phyloP scores from a whole-genome alignment of 306 rosid genomes.

The Vicia sativa region DNA sequence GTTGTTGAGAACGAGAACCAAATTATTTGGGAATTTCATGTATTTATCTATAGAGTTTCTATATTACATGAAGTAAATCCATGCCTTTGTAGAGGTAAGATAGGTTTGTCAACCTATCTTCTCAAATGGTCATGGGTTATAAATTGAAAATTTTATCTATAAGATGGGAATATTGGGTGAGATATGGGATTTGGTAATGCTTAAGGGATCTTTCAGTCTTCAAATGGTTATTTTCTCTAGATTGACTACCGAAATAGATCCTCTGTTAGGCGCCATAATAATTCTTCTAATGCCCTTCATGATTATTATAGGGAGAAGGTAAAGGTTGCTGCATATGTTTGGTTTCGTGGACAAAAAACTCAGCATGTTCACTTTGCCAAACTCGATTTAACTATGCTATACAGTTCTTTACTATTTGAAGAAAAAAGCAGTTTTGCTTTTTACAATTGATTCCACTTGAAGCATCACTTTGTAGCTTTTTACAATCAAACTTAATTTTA shows the following conservation, averaged over 20 bases:
- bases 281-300: not conserved
- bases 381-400: too few relatives aligned
- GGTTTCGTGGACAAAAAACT: too few relatives aligned
- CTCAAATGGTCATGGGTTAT: conserved; percentile 18
- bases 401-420: too few relatives aligned
- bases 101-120: conserved; percentile 18
- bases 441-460: too few relatives aligned
- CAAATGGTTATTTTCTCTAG: conserved; percentile 2
- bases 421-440: too few relatives aligned
- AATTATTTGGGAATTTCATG: not conserved
- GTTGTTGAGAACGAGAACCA: conserved; percentile 20
- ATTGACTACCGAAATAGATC: conserved; percentile 2
- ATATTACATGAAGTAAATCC: not conserved
- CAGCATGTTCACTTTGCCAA: too few relatives aligned
- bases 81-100: conserved; percentile 7
- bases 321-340: not conserved
- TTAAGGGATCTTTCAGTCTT: not conserved
- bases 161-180: conserved; percentile 10
- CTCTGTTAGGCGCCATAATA: not conserved
- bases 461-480: too few relatives aligned
- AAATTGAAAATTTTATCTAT: conserved; percentile 3
- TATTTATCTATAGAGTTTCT: not conserved
- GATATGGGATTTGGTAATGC: conserved; percentile 24
- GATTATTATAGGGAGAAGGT: not conserved
- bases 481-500: too few relatives aligned